These are phyloP conservation scores for Trypethelium eluteriae DNA, from an alignment of 495 filamentous ascomycete genomes.

Conservation along the genomic window DNA sequence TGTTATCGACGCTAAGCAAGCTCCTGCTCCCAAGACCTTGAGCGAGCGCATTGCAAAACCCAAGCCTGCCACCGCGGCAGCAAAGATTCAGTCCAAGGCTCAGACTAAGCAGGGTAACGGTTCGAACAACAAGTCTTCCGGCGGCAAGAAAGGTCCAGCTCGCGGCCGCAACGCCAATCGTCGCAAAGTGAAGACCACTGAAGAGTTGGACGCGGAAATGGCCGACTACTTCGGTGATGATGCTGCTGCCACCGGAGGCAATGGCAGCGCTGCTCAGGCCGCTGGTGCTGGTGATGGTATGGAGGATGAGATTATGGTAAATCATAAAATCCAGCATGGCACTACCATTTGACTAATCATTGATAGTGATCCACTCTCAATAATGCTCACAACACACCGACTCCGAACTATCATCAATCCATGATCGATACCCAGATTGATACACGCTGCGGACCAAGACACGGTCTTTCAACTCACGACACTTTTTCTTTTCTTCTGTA, in stretches of 20 bases:
- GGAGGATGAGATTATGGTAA: constrained; percentile 28
- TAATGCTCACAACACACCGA: not conserved
- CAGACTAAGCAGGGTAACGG: constrained; percentile 61
- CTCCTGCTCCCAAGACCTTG: constrained; percentile 64
- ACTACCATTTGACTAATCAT: no score
- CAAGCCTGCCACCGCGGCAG: constrained; percentile 37
- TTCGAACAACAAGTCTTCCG: constrained; percentile 23
- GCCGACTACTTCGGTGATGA: constrained; percentile 68
- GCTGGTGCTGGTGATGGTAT: constrained; percentile 17
- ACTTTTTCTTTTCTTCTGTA: not conserved
- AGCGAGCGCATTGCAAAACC: constrained; percentile 63
- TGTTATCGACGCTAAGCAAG: constrained; percentile 67
- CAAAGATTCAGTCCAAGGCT: constrained; percentile 55
- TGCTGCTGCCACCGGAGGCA: constrained; percentile 36
- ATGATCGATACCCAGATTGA: not conserved
- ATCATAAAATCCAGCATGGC: not conserved
- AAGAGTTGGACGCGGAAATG: constrained; percentile 93
- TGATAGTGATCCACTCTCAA: not conserved
- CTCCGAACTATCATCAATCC: not conserved
- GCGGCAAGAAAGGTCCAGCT: constrained; percentile 31
- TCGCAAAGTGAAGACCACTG: constrained; percentile 77
- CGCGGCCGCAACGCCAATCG: constrained; percentile 50
- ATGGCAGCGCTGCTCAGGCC: constrained; percentile 19
- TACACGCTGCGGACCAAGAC: not conserved
- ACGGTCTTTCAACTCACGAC: not conserved